phyloP scores from a whole-genome alignment of 192 early-diverging fungal species.

The Gonapodya sp. region DNA sequence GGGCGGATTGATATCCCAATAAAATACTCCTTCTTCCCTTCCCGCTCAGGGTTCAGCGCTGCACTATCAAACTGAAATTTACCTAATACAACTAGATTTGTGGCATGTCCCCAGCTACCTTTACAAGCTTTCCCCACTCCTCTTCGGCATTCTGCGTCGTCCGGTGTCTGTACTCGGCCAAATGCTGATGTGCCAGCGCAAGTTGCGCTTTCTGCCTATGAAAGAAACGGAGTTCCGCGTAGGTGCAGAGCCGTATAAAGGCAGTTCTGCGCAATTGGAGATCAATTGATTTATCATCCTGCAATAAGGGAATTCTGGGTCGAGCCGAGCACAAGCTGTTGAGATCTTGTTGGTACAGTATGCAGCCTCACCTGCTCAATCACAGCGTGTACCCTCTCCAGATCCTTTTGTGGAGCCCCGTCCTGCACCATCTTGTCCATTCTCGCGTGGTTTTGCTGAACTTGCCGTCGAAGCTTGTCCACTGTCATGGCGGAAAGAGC shows the following conservation, averaged over 20 bases:
- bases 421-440: neutral
- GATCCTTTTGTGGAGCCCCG: constrained; percentile 4
- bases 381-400: neutral
- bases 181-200: neutral
- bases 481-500: neutral
- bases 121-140: neutral
- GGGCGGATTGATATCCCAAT: no score
- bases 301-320: neutral
- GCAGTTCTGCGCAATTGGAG: neutral
- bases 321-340: no score
- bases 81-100: no score
- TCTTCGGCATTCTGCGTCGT: neutral
- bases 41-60: no score
- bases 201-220: neutral
- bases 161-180: neutral
- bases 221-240: neutral
- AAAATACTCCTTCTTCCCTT: no score
- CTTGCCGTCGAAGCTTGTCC: neutral
- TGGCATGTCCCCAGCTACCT: neutral
- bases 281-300: neutral
- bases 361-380: neutral
- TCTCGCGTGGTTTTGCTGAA: neutral
- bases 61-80: no score
- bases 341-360: neutral
- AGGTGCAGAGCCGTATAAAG: neutral